Evolutionary conservation across 129 eudicot genomes (phyloP).

Genomic region (Flaveria robusta): DNA sequence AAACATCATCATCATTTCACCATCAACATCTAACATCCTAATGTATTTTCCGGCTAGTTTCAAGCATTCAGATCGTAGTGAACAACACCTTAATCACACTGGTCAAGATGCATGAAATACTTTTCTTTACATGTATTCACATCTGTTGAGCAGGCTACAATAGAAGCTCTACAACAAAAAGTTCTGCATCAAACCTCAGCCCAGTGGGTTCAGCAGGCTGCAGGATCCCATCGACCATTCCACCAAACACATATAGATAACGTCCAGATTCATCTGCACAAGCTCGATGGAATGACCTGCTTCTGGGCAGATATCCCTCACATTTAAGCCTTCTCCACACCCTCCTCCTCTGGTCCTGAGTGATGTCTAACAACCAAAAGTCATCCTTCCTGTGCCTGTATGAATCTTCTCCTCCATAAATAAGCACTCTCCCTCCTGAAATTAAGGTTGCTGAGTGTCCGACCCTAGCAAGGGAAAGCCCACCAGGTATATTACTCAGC

Average conservation of each 20-base stretch:
- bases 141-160: slow-evolving; percentile 21
- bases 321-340: slow-evolving; percentile 71
- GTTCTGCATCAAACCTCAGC: slow-evolving; percentile 77
- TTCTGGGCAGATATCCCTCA: slow-evolving; percentile 52
- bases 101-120: too few relatives aligned
- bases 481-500: slow-evolving; percentile 49
- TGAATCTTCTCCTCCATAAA: slow-evolving; percentile 94
- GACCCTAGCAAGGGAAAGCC: slow-evolving; percentile 77
- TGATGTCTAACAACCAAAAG: slow-evolving; percentile 82
- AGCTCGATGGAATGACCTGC: slow-evolving; percentile 92
- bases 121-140: not conserved
- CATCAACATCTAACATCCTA: slow-evolving; percentile 18
- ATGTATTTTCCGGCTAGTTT: slow-evolving; percentile 16
- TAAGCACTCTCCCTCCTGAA: slow-evolving; percentile 70
- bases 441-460: slow-evolving; percentile 91
- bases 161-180: slow-evolving; percentile 66
- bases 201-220: slow-evolving; percentile 72
- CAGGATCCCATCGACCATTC: slow-evolving; percentile 85
- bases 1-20: not conserved
- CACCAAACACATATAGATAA: slow-evolving; percentile 73
- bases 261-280: slow-evolving; percentile 78
- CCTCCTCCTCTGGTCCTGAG: slow-evolving; percentile 22
- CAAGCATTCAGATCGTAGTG: too few relatives aligned
- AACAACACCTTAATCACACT: too few relatives aligned
- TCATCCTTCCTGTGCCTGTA: slow-evolving; percentile 80